Conservation (phyloP, 768 basidiomycete species). For the Baorangia bicolor region DNA sequence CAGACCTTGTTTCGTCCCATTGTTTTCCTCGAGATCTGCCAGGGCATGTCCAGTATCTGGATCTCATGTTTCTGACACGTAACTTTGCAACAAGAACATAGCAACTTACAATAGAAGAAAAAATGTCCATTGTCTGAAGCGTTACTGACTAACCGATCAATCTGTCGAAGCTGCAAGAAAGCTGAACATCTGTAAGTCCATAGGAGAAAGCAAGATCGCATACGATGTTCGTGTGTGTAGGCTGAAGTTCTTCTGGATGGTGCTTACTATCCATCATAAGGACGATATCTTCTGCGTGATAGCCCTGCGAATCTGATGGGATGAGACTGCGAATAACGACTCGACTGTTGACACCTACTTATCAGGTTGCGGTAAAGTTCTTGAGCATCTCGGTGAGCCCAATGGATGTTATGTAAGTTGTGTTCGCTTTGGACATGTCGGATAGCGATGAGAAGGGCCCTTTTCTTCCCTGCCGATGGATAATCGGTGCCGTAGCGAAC, state of each 20-base stretch:
- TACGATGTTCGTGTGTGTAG: conserved; percentile 45
- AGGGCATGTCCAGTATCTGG: conserved; percentile 12
- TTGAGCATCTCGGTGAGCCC: conserved; percentile 3
- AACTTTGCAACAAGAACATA: background rate
- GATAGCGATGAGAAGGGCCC: conserved; percentile 10
- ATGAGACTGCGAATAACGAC: background rate
- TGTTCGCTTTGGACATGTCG: background rate
- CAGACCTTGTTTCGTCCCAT: conserved; percentile 48
- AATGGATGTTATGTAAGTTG: background rate
- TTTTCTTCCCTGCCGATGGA: background rate
- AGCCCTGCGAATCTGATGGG: conserved; percentile 25
- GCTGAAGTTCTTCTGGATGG: conserved; percentile 28
- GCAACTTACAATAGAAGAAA: conserved; percentile 51
- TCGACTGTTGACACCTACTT: background rate
- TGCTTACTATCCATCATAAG: conserved; percentile 25
- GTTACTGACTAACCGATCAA: conserved; percentile 41
- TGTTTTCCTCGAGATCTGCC: conserved; percentile 36
- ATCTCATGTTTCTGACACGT: background rate
- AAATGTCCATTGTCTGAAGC: conserved; percentile 43
- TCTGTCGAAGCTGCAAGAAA: conserved; percentile 37
- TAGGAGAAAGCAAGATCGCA: conserved; percentile 5
- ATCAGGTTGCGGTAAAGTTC: background rate
- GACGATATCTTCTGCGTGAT: conserved; percentile 39
- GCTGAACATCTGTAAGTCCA: background rate
- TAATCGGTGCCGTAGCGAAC: background rate